phyloP scores from a whole-genome alignment of 352 stramenopile species.

The Phytophthora tentaculata region DNA sequence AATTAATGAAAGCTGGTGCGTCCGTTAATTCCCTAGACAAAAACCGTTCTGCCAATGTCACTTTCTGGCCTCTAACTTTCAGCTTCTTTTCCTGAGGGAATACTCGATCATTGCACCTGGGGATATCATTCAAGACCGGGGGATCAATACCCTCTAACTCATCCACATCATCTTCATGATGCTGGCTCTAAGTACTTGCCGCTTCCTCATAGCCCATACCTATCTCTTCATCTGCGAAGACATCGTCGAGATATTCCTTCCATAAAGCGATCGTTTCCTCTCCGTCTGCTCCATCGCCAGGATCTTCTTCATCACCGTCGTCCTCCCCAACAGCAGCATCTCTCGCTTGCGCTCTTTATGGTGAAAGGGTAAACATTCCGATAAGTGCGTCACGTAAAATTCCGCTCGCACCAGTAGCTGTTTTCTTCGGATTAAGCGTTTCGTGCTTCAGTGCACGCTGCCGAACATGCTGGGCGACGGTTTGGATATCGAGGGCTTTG shows the following conservation, averaged over 20 bases:
- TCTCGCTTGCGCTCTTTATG: not conserved
- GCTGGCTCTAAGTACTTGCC: not conserved
- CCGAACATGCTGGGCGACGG: not conserved
- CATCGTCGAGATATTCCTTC: not conserved
- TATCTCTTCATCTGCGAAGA: not conserved
- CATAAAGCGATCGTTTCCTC: not conserved
- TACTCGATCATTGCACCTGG: not conserved
- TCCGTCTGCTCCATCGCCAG: not conserved
- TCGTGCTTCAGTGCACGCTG: not conserved
- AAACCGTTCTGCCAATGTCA: not conserved
- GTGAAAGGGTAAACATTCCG: not conserved
- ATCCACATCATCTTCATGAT: not conserved
- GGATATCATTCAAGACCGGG: not conserved
- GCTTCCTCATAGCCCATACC: not conserved
- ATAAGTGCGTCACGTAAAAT: not conserved
- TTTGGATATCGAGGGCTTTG: conserved; percentile 1
- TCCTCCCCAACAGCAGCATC: not conserved
- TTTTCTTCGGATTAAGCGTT: not conserved
- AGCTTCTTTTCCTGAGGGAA: not conserved
- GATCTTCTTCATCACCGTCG: not conserved
- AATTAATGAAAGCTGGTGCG: not conserved
- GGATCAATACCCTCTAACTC: not conserved
- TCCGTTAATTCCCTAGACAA: not conserved
- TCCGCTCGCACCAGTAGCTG: not conserved
- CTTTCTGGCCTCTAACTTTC: not conserved